These are phyloP conservation scores for Rhodotorula mucilaginosa DNA, from an alignment of 1,284 basidiomycete species.

Conservation along the genomic window DNA sequence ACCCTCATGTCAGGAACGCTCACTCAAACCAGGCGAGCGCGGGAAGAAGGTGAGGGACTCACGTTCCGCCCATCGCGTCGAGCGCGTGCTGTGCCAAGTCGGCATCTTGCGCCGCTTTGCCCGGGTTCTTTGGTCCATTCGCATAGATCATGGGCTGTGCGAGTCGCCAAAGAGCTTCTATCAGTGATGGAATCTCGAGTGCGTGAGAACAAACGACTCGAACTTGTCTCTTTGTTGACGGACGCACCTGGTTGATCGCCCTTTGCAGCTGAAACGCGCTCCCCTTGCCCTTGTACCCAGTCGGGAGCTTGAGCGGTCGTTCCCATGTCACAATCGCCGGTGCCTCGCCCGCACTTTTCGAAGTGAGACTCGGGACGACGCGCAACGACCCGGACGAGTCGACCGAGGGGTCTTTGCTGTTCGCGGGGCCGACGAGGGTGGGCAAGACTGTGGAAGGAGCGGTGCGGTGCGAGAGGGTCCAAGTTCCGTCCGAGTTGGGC, in stretches of 20 bases:
- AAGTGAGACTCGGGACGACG: slow-evolving; percentile 10
- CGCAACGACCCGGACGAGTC: slow-evolving; percentile 11
- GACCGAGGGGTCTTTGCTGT: not conserved
- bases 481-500: slow-evolving; percentile 13
- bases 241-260: slow-evolving; percentile 19
- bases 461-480: slow-evolving; percentile 33
- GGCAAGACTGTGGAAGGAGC: slow-evolving; percentile 20
- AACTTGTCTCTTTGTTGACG: not conserved
- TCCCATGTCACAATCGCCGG: slow-evolving; percentile 20
- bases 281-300: slow-evolving; percentile 9
- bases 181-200: too few relatives aligned
- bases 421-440: not conserved
- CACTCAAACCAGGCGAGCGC: too few relatives aligned
- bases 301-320: slow-evolving; percentile 6
- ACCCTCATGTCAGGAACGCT: not conserved
- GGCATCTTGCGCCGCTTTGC: slow-evolving; percentile 10
- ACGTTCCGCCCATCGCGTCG: slow-evolving; percentile 17
- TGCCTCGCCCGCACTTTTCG: not conserved
- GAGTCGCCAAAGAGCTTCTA: not conserved
- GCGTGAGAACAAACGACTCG: too few relatives aligned
- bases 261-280: slow-evolving; percentile 3
- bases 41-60: not conserved
- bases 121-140: slow-evolving; percentile 16
- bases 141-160: slow-evolving; percentile 23
- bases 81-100: slow-evolving; percentile 20